phyloP scores from a whole-genome alignment of 352 stramenopile genomes.

The Phytophthora pluvialis region DNA sequence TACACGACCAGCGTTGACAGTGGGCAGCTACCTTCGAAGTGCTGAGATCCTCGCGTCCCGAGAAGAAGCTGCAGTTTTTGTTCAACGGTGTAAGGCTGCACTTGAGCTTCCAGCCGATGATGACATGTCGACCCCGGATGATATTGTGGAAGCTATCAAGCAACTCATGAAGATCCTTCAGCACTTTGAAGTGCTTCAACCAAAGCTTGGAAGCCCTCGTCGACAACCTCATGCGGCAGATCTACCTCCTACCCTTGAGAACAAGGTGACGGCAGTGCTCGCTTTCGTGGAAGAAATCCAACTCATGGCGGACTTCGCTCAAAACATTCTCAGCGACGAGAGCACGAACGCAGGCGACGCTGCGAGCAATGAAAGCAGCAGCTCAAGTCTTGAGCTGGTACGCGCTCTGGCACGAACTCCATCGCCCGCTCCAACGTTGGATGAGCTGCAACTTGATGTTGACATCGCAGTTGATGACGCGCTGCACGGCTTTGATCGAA shows the following conservation, averaged over 20 bases:
- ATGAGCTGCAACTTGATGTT: slow-evolving; percentile 34
- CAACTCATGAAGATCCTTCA: slow-evolving; percentile 54
- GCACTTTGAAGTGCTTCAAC: slow-evolving; percentile 45
- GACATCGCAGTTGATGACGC: slow-evolving; percentile 19
- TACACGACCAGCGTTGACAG: neutral
- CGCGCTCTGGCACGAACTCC: slow-evolving; percentile 39
- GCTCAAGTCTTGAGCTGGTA: slow-evolving; percentile 41
- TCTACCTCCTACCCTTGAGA: slow-evolving; percentile 28
- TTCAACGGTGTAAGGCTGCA: slow-evolving; percentile 29
- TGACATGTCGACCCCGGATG: slow-evolving; percentile 8
- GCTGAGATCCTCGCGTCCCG: slow-evolving; percentile 31
- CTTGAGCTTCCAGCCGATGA: slow-evolving; percentile 18
- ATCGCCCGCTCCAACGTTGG: slow-evolving; percentile 29
- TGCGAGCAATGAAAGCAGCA: slow-evolving; percentile 55
- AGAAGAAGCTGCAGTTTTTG: slow-evolving; percentile 30
- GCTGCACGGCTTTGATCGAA: slow-evolving; percentile 11
- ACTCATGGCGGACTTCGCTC: slow-evolving; percentile 62
- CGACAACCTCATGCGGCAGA: slow-evolving; percentile 14
- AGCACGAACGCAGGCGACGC: slow-evolving; percentile 18
- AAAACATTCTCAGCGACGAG: slow-evolving; percentile 66
- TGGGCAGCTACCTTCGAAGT: slow-evolving; percentile 23
- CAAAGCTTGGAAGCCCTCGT: slow-evolving; percentile 38
- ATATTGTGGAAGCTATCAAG: slow-evolving; percentile 39
- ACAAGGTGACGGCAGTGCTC: slow-evolving; percentile 45
- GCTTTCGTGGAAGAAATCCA: slow-evolving; percentile 68